These are phyloP conservation scores for Pulicaria dysenterica DNA, from an alignment of 129 eudicot species.

Conservation along the genomic window DNA sequence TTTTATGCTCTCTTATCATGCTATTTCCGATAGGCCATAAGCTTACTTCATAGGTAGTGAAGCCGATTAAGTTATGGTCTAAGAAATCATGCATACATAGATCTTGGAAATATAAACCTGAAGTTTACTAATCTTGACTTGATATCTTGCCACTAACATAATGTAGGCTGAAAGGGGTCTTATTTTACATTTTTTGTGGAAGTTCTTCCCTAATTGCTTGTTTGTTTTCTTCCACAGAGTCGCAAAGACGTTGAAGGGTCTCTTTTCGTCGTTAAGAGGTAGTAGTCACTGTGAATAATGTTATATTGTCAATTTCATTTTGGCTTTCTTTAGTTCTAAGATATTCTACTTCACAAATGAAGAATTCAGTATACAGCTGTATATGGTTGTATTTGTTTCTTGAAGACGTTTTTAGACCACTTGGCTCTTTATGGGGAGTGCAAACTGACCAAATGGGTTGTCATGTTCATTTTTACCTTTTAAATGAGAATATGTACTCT, in stretches of 20 bases:
- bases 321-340: not conserved
- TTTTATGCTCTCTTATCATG: not conserved
- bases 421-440: not conserved
- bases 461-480: not conserved
- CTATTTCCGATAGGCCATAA: not conserved
- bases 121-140: not conserved
- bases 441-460: constrained; percentile 7
- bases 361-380: not conserved
- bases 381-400: constrained; percentile 13
- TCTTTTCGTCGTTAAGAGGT: constrained; percentile 79
- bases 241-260: constrained; percentile 87
- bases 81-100: not conserved
- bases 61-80: not conserved
- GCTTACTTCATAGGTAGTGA: not conserved
- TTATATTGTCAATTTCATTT: not conserved
- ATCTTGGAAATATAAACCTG: not conserved
- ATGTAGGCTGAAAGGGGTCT: not conserved
- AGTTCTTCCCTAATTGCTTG: constrained; percentile 10
- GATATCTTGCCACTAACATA: not conserved
- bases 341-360: too few species aligned
- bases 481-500: not conserved
- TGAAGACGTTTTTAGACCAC: not conserved
- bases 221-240: constrained; percentile 45
- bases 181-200: not conserved
- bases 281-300: not conserved